A percentile compares a stretch with the other conserved stretches of the same genome.
Evolutionary conservation across 495 filamentous ascomycete species (phyloP).

Genomic region (Patellaria atrata): DNA sequence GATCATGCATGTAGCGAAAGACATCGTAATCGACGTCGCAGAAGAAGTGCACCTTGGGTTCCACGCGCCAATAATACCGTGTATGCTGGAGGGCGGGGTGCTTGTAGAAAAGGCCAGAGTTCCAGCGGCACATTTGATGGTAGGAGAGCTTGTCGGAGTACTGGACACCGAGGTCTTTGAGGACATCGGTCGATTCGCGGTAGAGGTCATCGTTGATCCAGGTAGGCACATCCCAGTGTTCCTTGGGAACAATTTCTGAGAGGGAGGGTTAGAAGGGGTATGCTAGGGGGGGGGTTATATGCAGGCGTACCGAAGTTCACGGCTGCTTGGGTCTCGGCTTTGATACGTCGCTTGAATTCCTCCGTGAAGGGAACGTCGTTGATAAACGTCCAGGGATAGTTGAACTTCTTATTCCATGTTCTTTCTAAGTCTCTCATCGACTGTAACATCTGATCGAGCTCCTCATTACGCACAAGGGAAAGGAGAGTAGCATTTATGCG

Average conservation of each 20-base stretch:
- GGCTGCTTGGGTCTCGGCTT: constrained; percentile 68
- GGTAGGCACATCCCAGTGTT: constrained; percentile 82
- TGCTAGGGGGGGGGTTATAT: background rate
- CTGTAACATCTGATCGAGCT: constrained; percentile 66
- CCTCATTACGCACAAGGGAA: constrained; percentile 83
- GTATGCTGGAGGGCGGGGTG: constrained; percentile 72
- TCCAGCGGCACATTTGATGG: constrained; percentile 99
- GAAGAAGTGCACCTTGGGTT: constrained; percentile 98
- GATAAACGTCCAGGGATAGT: constrained; percentile 99
- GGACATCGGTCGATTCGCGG: constrained; percentile 65
- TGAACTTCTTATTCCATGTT: constrained; percentile 98
- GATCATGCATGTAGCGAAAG: constrained; percentile 93
- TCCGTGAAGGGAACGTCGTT: constrained; percentile 86
- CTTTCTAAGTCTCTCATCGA: constrained; percentile 84
- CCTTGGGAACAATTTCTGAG: constrained; percentile 70
- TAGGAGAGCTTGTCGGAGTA: constrained; percentile 82
- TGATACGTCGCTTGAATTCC: constrained; percentile 76
- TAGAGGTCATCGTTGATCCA: constrained; percentile 88
- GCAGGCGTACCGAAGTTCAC: constrained; percentile 58
- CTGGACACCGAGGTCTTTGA: constrained; percentile 74
- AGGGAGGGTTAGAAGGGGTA: constrained; percentile 12
- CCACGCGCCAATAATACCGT: constrained; percentile 97
- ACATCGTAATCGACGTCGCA: constrained; percentile 98
- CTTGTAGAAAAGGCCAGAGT: constrained; percentile 94
- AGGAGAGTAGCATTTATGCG: constrained; percentile 89